Evolutionary conservation across 768 basidiomycete genomes (phyloP).

Genomic region (Glaciozyma antarctica): DNA sequence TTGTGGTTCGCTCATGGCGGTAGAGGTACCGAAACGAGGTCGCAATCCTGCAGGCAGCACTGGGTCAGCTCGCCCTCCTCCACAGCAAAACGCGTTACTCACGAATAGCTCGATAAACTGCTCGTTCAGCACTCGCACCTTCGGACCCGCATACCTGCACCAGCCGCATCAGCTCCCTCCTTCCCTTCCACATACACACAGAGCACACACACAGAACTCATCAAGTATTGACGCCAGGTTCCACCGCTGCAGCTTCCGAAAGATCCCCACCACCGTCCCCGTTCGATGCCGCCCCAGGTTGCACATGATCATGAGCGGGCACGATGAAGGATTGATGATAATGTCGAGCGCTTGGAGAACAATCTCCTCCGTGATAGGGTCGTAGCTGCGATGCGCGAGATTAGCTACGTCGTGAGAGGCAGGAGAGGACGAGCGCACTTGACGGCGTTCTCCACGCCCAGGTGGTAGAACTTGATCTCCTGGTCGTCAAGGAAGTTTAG

Average conservation of each 20-base stretch:
- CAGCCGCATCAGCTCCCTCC: neutral
- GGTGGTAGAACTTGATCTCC: constrained; percentile 38
- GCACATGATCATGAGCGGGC: constrained; percentile 40
- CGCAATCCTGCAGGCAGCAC: neutral
- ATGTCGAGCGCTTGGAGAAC: constrained; percentile 41
- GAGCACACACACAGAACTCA: constrained; percentile 38
- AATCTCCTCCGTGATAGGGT: constrained; percentile 39
- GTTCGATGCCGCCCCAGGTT: constrained; percentile 40
- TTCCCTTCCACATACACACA: no score
- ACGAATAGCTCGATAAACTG: constrained; percentile 44
- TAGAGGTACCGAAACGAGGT: constrained; percentile 5
- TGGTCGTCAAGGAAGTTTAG: constrained; percentile 38
- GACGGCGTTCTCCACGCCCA: constrained; percentile 30
- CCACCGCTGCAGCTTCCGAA: constrained; percentile 40
- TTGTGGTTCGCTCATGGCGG: neutral
- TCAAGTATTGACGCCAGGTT: constrained; percentile 39
- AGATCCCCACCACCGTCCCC: constrained; percentile 39
- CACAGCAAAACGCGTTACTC: neutral
- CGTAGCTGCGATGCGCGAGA: neutral
- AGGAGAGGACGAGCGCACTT: constrained; percentile 1
- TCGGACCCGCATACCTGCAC: constrained; percentile 37
- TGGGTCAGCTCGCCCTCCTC: neutral
- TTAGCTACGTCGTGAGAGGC: no score
- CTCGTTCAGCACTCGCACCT: constrained; percentile 41
- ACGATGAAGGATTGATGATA: constrained; percentile 38